Percentiles rank a stretch among this genome's conserved stretches.
These are phyloP conservation scores for Candida krabiensis DNA, from an alignment of 805 yeast genomes.

Conservation along the genomic window DNA sequence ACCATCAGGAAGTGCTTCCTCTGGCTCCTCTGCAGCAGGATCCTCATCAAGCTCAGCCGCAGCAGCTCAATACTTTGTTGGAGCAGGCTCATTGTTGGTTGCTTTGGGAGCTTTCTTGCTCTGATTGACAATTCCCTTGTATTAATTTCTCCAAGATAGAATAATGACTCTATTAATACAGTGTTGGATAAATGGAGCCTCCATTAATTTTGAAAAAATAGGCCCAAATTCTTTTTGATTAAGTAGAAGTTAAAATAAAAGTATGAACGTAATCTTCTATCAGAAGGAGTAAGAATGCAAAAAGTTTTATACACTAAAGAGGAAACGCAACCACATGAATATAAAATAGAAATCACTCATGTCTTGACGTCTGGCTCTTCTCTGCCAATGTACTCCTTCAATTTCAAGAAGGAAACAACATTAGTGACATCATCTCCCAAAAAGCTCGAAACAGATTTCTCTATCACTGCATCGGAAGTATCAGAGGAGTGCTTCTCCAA, in stretches of 20 bases:
- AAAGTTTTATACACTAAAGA: no score
- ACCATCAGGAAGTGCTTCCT: not conserved
- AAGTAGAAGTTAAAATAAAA: no score
- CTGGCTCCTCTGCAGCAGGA: slow-evolving; percentile 7
- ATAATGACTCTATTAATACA: no score
- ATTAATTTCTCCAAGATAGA: no score
- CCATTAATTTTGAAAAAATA: no score
- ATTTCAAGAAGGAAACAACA: slow-evolving; percentile 67
- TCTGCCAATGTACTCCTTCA: slow-evolving; percentile 74
- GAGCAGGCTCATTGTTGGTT: slow-evolving; percentile 20
- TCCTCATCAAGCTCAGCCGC: no score
- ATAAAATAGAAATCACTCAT: no score
- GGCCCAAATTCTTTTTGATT: no score
- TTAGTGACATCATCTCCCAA: slow-evolving; percentile 59
- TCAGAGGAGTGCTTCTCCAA: slow-evolving; percentile 80
- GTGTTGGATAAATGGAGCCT: no score
- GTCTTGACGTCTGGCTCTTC: slow-evolving; percentile 90
- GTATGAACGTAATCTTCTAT: no score
- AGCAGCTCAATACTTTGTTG: slow-evolving; percentile 15
- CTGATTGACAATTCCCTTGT: slow-evolving; percentile 1
- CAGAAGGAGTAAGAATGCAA: no score
- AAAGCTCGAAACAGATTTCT: slow-evolving; percentile 61
- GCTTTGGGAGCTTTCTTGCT: slow-evolving; percentile 21
- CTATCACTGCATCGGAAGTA: slow-evolving; percentile 41
- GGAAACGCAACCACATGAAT: no score